Conservation (phyloP, 768 basidiomycete species). For the Harrya chromipes region DNA sequence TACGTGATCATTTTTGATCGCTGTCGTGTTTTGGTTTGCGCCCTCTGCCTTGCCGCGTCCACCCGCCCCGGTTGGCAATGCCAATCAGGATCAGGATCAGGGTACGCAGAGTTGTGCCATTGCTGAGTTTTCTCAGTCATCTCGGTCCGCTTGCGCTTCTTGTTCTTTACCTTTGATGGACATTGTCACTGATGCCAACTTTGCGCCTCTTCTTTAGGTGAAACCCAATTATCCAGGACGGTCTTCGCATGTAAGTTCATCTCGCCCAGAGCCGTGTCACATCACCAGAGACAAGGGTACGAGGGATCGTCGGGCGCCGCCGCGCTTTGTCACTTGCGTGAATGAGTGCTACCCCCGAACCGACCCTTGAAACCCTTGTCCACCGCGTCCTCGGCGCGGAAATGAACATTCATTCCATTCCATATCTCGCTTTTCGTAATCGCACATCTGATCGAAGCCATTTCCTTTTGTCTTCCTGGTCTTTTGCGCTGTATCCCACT, state of each 20-base stretch:
- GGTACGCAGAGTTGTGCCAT: no score
- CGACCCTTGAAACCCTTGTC: neutral
- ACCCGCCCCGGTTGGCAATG: no score
- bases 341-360: no score
- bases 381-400: neutral
- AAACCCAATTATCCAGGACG: slow-evolving; percentile 91
- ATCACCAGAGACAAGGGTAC: no score
- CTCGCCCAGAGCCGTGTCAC: no score
- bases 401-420: slow-evolving; percentile 5
- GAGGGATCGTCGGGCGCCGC: no score
- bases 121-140: no score
- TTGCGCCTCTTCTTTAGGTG: slow-evolving; percentile 38
- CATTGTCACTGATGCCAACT: slow-evolving; percentile 2
- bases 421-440: no score
- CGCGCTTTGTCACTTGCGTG: no score
- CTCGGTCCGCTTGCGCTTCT: no score
- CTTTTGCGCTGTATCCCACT: no score
- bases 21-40: neutral
- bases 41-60: neutral
- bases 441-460: neutral
- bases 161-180: neutral
- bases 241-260: slow-evolving; percentile 75
- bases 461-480: neutral
- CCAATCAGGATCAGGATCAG: no score
- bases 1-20: neutral